Conservation (phyloP, 116 monocot species). For the Iris pallida region DNA sequence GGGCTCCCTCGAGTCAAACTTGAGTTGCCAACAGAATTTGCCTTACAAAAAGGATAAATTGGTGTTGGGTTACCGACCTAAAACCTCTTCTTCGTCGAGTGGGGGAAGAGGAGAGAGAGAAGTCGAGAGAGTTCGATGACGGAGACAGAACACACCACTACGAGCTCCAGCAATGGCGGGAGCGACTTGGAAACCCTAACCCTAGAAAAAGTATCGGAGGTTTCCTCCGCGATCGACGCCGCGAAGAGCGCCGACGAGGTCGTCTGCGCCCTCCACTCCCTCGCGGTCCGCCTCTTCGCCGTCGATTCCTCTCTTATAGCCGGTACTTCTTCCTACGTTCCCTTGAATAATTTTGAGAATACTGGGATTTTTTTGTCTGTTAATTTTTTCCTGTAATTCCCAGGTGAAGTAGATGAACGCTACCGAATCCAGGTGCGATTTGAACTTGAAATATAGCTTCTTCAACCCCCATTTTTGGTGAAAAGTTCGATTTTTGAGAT, state of each 20-base stretch:
- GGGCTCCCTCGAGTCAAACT: too few species aligned
- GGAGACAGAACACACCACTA: too few species aligned
- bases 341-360: too few species aligned
- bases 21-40: too few species aligned
- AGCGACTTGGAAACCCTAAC: slow-evolving; percentile 25
- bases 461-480: not conserved
- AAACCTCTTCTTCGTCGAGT: too few species aligned
- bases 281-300: slow-evolving; percentile 68
- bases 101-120: too few species aligned
- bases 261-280: slow-evolving; percentile 74
- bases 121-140: too few species aligned
- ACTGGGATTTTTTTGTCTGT: not conserved
- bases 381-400: slow-evolving; percentile 10
- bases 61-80: too few species aligned
- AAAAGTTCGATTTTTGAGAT: not conserved
- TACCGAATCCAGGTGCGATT: slow-evolving; percentile 44
- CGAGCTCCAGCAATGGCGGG: not conserved
- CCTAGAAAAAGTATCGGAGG: slow-evolving; percentile 27
- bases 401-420: slow-evolving; percentile 44
- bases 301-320: slow-evolving; percentile 52
- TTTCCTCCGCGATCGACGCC: slow-evolving; percentile 31
- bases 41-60: too few species aligned
- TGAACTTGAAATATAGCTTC: not conserved
- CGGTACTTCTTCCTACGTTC: slow-evolving; percentile 24
- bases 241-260: slow-evolving; percentile 67